A percentile compares a stretch with the other conserved stretches of the same genome.
phyloP scores from a whole-genome alignment of 352 stramenopile species.

The Phytophthora palmivora region DNA sequence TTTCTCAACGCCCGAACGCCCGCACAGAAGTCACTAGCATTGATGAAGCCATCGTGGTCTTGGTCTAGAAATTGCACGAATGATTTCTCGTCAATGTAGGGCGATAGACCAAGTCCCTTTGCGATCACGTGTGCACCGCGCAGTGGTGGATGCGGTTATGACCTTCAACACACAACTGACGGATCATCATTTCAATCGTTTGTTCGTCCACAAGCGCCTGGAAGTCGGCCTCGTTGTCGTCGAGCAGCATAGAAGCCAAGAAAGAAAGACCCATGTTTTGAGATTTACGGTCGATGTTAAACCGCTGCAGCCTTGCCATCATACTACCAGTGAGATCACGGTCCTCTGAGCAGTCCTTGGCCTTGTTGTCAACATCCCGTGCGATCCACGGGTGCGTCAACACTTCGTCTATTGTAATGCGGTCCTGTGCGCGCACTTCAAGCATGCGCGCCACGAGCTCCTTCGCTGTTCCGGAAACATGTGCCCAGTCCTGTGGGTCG shows the following conservation, averaged over 20 bases:
- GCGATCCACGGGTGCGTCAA: slow-evolving; percentile 71
- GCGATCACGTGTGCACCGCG: slow-evolving; percentile 60
- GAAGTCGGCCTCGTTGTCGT: slow-evolving; percentile 67
- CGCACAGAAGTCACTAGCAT: slow-evolving; percentile 72
- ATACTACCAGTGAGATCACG: slow-evolving; percentile 45
- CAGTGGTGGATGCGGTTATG: slow-evolving; percentile 52
- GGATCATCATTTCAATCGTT: slow-evolving; percentile 74
- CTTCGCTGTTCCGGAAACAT: slow-evolving; percentile 64
- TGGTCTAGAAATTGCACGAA: slow-evolving; percentile 75
- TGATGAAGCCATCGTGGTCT: slow-evolving; percentile 77
- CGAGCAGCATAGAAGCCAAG: slow-evolving; percentile 61
- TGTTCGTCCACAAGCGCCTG: slow-evolving; percentile 57
- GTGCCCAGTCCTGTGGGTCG: slow-evolving; percentile 62
- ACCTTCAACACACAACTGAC: slow-evolving; percentile 63
- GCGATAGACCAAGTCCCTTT: slow-evolving; percentile 62
- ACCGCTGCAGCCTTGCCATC: slow-evolving; percentile 71
- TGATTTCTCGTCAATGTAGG: slow-evolving; percentile 64
- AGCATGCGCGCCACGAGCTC: slow-evolving; percentile 80
- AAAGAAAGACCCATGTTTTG: slow-evolving; percentile 79
- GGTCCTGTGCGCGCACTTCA: slow-evolving; percentile 72
- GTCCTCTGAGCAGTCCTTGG: slow-evolving; percentile 13
- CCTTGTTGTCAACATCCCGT: slow-evolving; percentile 19
- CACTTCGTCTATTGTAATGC: slow-evolving; percentile 75
- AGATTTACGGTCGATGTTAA: slow-evolving; percentile 84
- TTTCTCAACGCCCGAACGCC: slow-evolving; percentile 66